A percentile compares a stretch with the other conserved stretches of the same genome.
These are phyloP conservation scores for Bruguiera hainesii DNA, from an alignment of 441 rosid genomes.

Conservation along the genomic window DNA sequence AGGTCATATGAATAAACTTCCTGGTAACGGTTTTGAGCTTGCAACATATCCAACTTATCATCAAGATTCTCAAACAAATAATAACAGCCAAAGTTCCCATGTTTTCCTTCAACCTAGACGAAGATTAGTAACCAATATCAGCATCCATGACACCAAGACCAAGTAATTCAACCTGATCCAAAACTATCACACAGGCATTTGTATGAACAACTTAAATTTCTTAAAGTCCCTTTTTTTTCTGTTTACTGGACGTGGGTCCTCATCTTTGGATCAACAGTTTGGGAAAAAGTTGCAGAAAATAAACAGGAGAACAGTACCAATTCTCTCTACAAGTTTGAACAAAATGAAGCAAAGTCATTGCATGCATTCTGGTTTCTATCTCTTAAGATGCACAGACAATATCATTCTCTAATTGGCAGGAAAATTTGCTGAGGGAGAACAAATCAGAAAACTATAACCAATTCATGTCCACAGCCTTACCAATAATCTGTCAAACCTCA, in stretches of 20 bases:
- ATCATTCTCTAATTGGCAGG: background rate
- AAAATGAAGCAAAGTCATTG: too few species aligned
- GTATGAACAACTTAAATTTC: too few species aligned
- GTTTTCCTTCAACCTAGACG: conserved; percentile 69
- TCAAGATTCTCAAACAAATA: conserved; percentile 70
- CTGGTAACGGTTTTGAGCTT: conserved; percentile 29
- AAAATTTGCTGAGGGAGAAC: background rate
- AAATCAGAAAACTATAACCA: background rate
- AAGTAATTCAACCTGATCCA: background rate
- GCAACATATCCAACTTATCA: conserved; percentile 32
- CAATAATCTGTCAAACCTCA: conserved; percentile 71
- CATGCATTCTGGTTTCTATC: too few species aligned
- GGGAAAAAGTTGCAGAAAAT: background rate
- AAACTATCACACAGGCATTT: background rate
- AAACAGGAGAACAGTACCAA: background rate
- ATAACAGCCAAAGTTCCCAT: conserved; percentile 62
- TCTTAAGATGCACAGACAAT: background rate
- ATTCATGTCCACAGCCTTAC: conserved; percentile 38
- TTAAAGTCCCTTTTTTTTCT: background rate
- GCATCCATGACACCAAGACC: background rate
- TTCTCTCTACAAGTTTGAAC: too few species aligned
- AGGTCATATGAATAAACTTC: conserved; percentile 36
- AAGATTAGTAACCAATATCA: conserved; percentile 24
- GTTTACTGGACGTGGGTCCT: background rate
- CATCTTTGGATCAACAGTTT: background rate